Conservation (phyloP, 2,329 filamentous ascomycete species). For the Talaromyces sp. region DNA sequence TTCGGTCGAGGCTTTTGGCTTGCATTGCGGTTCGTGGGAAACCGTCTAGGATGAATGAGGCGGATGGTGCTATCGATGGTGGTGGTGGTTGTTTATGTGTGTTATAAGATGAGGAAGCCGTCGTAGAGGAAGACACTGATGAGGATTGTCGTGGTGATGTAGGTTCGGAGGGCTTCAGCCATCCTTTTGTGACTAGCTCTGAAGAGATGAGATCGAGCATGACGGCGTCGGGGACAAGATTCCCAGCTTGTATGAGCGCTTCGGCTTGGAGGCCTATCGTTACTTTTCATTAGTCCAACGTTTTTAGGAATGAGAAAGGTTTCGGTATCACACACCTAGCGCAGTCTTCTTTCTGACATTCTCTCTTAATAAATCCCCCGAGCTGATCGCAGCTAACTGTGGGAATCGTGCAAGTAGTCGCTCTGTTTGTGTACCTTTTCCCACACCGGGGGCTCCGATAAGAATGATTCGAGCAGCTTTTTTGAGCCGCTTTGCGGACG, state of each 20-base stretch:
- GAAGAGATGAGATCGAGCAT: conserved; percentile 91
- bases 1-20: conserved; percentile 69
- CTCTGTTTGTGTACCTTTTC: conserved; percentile 94
- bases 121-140: conserved; percentile 34
- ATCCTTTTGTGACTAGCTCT: conserved; percentile 80
- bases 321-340: conserved; percentile 61
- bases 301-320: neutral
- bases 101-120: conserved; percentile 43
- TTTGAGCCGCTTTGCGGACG: conserved; percentile 54
- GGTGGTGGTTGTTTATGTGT: conserved; percentile 29
- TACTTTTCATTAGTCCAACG: neutral
- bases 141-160: neutral
- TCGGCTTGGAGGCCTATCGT: conserved; percentile 86
- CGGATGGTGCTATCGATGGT: conserved; percentile 63
- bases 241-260: conserved; percentile 78
- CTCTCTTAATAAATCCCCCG: conserved; percentile 83
- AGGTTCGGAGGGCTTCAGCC: conserved; percentile 57
- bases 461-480: conserved; percentile 90
- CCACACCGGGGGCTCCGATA: conserved; percentile 91
- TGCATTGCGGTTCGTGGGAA: conserved; percentile 87
- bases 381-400: conserved; percentile 86
- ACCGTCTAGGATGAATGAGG: conserved; percentile 92
- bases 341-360: conserved; percentile 89
- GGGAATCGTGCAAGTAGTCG: conserved; percentile 82
- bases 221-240: conserved; percentile 84